Evolutionary conservation across 176 grass and related monocot genomes (phyloP).

Genomic region (Musa itinerans): DNA sequence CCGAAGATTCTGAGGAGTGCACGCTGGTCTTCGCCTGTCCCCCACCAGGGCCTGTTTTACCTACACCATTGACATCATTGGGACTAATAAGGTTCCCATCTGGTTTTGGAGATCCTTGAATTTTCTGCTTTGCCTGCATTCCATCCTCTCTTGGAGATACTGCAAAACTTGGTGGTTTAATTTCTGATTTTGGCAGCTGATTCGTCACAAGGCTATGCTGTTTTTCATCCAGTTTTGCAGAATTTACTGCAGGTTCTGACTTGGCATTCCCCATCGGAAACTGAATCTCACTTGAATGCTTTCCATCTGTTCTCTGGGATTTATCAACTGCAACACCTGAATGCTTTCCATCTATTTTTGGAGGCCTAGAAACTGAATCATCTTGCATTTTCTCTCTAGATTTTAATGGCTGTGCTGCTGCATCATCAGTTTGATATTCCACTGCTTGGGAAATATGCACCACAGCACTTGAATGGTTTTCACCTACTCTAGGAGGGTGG

Average conservation of each 20-base stretch:
- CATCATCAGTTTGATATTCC: constrained; percentile 8
- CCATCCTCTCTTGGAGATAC: neutral
- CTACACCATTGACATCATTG: constrained; percentile 1
- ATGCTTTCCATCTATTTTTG: constrained; percentile 1
- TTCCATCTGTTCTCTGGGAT: neutral
- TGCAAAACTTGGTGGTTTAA: neutral
- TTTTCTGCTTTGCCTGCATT: constrained; percentile 6
- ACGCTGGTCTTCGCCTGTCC: constrained; percentile 16
- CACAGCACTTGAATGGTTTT: constrained; percentile 27
- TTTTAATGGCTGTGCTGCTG: constrained; percentile 16
- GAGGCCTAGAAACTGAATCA: neutral
- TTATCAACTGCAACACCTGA: constrained; percentile 3
- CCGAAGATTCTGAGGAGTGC: constrained; percentile 6
- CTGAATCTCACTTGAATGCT: neutral
- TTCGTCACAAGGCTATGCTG: neutral
- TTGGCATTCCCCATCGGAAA: neutral
- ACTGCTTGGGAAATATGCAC: constrained; percentile 14
- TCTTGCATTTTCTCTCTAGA: constrained; percentile 19
- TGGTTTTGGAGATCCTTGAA: neutral
- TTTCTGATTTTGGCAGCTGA: neutral
- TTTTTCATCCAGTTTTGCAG: neutral
- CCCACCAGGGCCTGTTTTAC: neutral
- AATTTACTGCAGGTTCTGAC: neutral
- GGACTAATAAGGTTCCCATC: neutral
- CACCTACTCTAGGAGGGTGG: constrained; percentile 23